A percentile compares a stretch with the other conserved stretches of the same genome.
phyloP scores from a whole-genome alignment of 345 rosid species.

The Aquilaria yunnanensis region DNA sequence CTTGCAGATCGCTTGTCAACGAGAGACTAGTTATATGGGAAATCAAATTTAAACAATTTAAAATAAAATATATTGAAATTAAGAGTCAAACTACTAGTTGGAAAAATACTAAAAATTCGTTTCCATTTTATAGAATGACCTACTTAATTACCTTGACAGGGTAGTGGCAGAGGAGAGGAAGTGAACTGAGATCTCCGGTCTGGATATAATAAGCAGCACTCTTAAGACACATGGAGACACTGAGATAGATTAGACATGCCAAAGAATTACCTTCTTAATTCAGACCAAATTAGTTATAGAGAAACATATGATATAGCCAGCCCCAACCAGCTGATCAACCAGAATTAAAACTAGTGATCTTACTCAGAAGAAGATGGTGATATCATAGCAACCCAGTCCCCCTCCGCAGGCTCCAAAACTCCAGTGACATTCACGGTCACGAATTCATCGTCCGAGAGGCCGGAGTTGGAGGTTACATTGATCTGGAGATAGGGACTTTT shows the following conservation, averaged over 20 bases:
- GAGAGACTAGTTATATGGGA: no score
- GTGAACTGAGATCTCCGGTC: constrained; percentile 45
- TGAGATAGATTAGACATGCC: constrained; percentile 10
- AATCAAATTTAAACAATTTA: no score
- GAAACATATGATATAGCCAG: no score
- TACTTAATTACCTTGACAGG: constrained; percentile 53
- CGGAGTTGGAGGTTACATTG: constrained; percentile 6
- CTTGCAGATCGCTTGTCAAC: no score
- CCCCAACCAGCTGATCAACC: no score
- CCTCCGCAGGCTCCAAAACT: constrained; percentile 25
- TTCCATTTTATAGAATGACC: no score
- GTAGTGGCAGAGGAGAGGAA: constrained; percentile 71
- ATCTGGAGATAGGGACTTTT: constrained; percentile 25
- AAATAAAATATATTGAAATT: no score
- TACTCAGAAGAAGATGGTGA: constrained; percentile 54
- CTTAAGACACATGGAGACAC: constrained; percentile 31
- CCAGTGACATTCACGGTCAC: constrained; percentile 44
- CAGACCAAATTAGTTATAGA: no score
- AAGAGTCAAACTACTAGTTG: no score
- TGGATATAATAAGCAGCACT: constrained; percentile 30
- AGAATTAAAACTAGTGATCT: not conserved
- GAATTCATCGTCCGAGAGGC: constrained; percentile 30
- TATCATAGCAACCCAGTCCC: constrained; percentile 68
- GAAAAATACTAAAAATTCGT: not conserved
- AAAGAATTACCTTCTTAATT: not conserved